Percentiles rank a stretch among this genome's conserved stretches.
These are phyloP conservation scores for Mycena latifolia DNA, from an alignment of 768 basidiomycete genomes.

Conservation along the genomic window DNA sequence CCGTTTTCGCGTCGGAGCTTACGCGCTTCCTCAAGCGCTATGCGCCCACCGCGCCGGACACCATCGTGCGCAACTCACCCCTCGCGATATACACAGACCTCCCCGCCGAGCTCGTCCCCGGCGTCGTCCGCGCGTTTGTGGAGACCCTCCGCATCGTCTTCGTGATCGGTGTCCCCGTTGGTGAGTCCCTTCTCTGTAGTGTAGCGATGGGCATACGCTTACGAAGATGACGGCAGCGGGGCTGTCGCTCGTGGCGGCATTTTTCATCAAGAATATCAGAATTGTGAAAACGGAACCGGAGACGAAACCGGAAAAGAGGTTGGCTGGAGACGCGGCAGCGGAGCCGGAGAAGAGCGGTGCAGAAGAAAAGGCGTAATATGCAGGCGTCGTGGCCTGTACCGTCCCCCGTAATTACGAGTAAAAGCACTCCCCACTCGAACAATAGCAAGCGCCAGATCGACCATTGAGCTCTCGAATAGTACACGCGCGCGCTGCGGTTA, in stretches of 20 bases:
- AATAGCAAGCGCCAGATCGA: no score
- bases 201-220: background rate
- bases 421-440: no score
- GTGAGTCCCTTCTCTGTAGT: background rate
- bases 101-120: conserved; percentile 27
- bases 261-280: conserved; percentile 9
- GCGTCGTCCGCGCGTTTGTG: conserved; percentile 26
- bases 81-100: conserved; percentile 32
- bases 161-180: conserved; percentile 2
- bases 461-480: no score
- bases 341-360: no score
- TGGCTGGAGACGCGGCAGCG: no score
- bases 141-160: conserved; percentile 18
- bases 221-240: conserved; percentile 7
- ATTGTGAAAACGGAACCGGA: conserved; percentile 9
- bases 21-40: conserved; percentile 25
- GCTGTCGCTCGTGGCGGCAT: background rate
- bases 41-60: conserved; percentile 32
- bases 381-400: no score
- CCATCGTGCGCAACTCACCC: conserved; percentile 18
- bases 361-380: no score
- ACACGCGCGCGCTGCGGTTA: no score
- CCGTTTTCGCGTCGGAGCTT: conserved; percentile 30
- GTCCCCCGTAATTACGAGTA: no score
- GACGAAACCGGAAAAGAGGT: background rate